Evolutionary conservation across 805 yeast species (phyloP).

Genomic region (Candida dajiaensis): DNA sequence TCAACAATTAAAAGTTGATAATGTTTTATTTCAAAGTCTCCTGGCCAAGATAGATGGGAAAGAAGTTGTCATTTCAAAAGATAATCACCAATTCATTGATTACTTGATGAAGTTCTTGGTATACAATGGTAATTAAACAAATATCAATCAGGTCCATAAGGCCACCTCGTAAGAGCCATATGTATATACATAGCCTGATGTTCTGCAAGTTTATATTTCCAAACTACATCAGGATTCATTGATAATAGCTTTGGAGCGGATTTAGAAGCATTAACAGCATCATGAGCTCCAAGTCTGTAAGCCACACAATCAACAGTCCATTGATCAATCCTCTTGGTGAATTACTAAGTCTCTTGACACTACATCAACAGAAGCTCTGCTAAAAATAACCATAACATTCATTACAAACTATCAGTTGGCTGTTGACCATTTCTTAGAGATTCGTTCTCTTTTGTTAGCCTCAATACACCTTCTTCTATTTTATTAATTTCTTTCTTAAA

Average conservation of each 20-base stretch:
- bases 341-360: too few species aligned
- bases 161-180: too few species aligned
- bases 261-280: too few species aligned
- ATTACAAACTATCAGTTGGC: background rate
- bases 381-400: background rate
- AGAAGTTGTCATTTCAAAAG: background rate
- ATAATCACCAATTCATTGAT: background rate
- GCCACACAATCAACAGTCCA: too few species aligned
- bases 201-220: too few species aligned
- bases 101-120: background rate
- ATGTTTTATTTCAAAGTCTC: background rate
- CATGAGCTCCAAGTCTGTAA: too few species aligned
- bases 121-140: background rate
- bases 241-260: too few species aligned
- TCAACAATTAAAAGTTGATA: background rate
- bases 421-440: slow-evolving; percentile 3
- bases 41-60: background rate
- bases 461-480: slow-evolving; percentile 13
- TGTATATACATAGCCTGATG: too few species aligned
- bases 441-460: slow-evolving; percentile 17
- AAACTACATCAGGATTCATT: too few species aligned
- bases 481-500: slow-evolving; percentile 22
- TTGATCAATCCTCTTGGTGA: too few species aligned
- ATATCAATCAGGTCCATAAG: too few species aligned
- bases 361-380: too few species aligned